phyloP scores from a whole-genome alignment of 1,139 yeast species.

The Geotrichum histeridarum region DNA sequence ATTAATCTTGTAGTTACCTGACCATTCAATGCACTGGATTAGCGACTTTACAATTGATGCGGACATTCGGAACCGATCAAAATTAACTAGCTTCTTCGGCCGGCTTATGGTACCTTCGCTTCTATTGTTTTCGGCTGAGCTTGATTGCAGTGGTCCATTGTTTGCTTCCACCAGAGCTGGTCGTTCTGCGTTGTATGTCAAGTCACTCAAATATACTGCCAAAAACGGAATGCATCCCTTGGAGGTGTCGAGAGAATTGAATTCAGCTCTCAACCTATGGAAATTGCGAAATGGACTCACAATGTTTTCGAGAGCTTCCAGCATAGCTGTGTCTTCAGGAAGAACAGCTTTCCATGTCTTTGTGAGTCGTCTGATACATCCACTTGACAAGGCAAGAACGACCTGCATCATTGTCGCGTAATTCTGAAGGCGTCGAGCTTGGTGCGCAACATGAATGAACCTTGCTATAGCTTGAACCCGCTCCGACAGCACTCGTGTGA shows the following conservation, averaged over 20 bases:
- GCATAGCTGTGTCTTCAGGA: slow-evolving; percentile 43
- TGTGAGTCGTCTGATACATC: slow-evolving; percentile 51
- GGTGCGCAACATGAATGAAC: slow-evolving; percentile 79
- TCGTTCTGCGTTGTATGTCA: slow-evolving; percentile 74
- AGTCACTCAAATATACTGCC: slow-evolving; percentile 78
- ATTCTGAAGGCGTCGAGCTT: slow-evolving; percentile 61
- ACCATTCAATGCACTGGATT: slow-evolving; percentile 82
- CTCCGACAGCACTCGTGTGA: slow-evolving; percentile 57
- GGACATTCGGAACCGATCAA: slow-evolving; percentile 70
- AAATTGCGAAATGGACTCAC: slow-evolving; percentile 65
- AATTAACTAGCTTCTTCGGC: slow-evolving; percentile 53
- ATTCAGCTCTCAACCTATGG: slow-evolving; percentile 55
- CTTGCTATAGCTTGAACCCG: slow-evolving; percentile 66
- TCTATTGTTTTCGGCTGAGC: background rate
- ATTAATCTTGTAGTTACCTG: slow-evolving; percentile 52
- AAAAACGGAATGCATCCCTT: slow-evolving; percentile 86
- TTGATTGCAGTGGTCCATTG: slow-evolving; percentile 7
- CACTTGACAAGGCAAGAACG: slow-evolving; percentile 74
- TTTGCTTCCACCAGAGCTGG: slow-evolving; percentile 24
- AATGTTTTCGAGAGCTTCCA: slow-evolving; percentile 44
- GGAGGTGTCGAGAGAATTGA: slow-evolving; percentile 54
- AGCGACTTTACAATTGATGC: slow-evolving; percentile 76
- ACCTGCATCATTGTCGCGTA: slow-evolving; percentile 85
- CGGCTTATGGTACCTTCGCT: slow-evolving; percentile 32
- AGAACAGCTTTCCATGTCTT: slow-evolving; percentile 69